Evolutionary conservation across 768 basidiomycete genomes (phyloP), one percentile per base, ranked within the genome.

Genomic region (Dictyophora rubrovolvata): DNA sequence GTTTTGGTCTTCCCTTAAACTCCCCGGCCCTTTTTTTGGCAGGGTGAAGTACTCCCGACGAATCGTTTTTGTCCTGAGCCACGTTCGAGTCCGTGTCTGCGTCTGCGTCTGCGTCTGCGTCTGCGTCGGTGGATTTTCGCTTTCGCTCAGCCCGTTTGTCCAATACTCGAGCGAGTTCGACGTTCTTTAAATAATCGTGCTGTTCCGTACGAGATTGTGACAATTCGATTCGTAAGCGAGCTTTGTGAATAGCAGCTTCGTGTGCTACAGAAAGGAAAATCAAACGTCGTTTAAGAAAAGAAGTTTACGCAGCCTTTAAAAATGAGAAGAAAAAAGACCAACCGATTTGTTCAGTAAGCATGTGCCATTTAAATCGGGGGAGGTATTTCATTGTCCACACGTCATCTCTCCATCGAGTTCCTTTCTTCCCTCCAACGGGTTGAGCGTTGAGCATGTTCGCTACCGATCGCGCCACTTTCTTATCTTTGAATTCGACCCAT

Each of bases 351-450:
- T 98, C 96, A 6, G 92, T 94, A 60, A 99, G 76, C 95, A 96
- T 96, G 71, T 88, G 85, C 96, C 96, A 99, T 67, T 94, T 96
- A 78, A 98, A 99, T 67, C 84, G 88, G 9, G 94, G 94, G 60
- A 99, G 75, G 70, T 99, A 99, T 69, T 95, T 95, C 93, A 98
- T 95, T 59, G 96, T 97, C 96, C 96, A 99, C 8, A 99, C 85
- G 64, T 99, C 96, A 68, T 98, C 95, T 68, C 91, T 78, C 90
- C 92, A 97, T 60, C 91, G 77, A 1, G 83, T 79, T 5, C 87
- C 86, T 69, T 92, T 93, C 75, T 92, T 94, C 1, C 92, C 93
- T 28, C 95, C 96, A 61, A 99, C 93, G 1, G 92, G 81, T 66
- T 93, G 86, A 1, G 94, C 96, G 68, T 99, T 99, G 63, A 99